Evolutionary conservation across 345 rosid species (phyloP), one percentile per base, ranked within the genome.

Genomic region (Trapa incisa): DNA sequence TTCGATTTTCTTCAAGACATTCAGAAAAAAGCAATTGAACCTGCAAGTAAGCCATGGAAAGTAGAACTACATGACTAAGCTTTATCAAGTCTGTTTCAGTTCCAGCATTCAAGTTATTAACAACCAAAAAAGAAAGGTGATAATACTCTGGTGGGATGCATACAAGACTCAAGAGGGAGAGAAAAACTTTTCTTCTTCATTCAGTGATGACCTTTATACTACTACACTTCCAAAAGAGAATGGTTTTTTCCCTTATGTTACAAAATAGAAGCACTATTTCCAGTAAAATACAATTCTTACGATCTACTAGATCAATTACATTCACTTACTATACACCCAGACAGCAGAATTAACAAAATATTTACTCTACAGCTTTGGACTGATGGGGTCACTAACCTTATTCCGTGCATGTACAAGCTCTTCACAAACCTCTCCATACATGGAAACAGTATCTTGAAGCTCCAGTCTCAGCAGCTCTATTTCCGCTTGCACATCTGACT

Each of bases 351-450:
- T 10, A 29, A 22, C 29, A 22, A 22, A 58, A 35, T 10, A 33
- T 8, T 32, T 41, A 6, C 35, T 58, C 33, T 32, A 58, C 36
- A 58, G 38, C 14, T 58, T 2, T 2, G 63, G 1, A 37, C 32
- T 47, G 41, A 13, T 14, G 15, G 39, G 13, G 8, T 48, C 42
- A 37, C 41, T 67, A 29, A 92, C 98, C 92, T 92, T 79, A 67
- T 75, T 86, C 73, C 87, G 92, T 68, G 86, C 76, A 69, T 80
- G 82, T 29, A 89, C 84, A 39, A 92, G 84, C 76, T 89, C 91
- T 77, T 82, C 89, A 61, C 95, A 83, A 73, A 90, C 86, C 68
- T 76, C 71, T 70, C 82, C 77, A 73, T 89, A 89, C 98, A 86
- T 82, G 60, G 80, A 65, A 66, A 84, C 68, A 7, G 96, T 83